phyloP scores from a whole-genome alignment of 2,329 filamentous ascomycete genomes.

The Stachybotrys chlorohalonatus region DNA sequence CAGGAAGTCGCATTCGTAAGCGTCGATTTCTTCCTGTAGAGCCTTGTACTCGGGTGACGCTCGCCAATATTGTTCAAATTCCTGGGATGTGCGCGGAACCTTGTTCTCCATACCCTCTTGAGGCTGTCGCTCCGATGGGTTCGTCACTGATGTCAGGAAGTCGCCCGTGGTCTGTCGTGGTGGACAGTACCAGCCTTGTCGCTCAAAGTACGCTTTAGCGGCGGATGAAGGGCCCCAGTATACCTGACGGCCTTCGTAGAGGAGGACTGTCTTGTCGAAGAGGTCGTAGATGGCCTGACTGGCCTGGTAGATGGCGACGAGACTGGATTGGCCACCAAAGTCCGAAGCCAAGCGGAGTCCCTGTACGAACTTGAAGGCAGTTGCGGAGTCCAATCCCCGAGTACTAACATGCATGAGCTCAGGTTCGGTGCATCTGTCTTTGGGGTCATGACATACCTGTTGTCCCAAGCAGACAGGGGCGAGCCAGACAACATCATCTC shows the following conservation, averaged over 20 bases:
- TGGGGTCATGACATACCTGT: conserved; percentile 24
- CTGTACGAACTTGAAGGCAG: conserved; percentile 64
- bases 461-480: conserved; percentile 57
- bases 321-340: conserved; percentile 50
- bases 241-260: conserved; percentile 71
- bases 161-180: conserved; percentile 59
- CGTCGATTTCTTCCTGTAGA: conserved; percentile 38
- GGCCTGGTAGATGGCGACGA: conserved; percentile 66
- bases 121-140: conserved; percentile 48
- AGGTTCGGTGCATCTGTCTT: no score
- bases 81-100: conserved; percentile 60
- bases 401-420: conserved; percentile 29
- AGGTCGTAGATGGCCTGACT: conserved; percentile 59
- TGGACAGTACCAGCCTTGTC: conserved; percentile 60
- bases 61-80: conserved; percentile 48
- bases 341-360: conserved; percentile 57
- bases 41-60: conserved; percentile 33
- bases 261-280: conserved; percentile 66
- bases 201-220: conserved; percentile 58
- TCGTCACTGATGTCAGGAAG: conserved; percentile 62
- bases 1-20: conserved; percentile 37
- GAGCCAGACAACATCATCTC: conserved; percentile 63
- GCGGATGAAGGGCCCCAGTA: conserved; percentile 57
- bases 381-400: conserved; percentile 63
- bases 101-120: conserved; percentile 48